These are phyloP conservation scores for Mitragyna speciosa DNA, from an alignment of 257 asterid species.

Conservation along the genomic window DNA sequence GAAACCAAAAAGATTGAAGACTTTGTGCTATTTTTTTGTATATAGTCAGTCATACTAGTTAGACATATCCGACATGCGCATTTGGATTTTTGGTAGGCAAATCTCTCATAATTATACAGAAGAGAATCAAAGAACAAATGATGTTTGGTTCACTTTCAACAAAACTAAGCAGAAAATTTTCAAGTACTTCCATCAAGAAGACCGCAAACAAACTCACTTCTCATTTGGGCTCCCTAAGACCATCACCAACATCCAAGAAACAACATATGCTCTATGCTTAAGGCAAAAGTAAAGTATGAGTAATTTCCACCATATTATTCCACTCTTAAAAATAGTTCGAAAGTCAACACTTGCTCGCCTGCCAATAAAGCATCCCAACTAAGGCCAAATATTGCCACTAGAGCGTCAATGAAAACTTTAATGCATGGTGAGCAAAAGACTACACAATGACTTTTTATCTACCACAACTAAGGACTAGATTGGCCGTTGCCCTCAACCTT, in stretches of 20 bases:
- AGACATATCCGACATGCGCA: background rate
- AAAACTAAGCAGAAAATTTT: background rate
- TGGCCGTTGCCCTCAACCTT: background rate
- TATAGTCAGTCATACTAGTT: background rate
- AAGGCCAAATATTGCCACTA: too few species aligned
- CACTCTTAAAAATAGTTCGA: background rate
- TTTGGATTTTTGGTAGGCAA: background rate
- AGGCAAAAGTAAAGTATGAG: background rate
- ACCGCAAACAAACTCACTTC: background rate
- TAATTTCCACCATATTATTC: background rate
- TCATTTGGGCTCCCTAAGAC: background rate
- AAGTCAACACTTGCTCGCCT: background rate
- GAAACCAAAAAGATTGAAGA: background rate
- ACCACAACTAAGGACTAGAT: background rate
- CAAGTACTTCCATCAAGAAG: background rate
- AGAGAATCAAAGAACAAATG: background rate
- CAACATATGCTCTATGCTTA: background rate
- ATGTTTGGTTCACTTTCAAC: background rate
- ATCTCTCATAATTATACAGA: background rate
- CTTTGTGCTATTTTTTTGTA: background rate
- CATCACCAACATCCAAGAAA: background rate
- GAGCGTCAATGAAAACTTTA: background rate
- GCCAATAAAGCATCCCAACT: background rate
- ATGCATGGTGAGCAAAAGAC: background rate
- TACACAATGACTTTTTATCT: background rate